A percentile compares a stretch with the other conserved stretches of the same genome.
These are phyloP conservation scores for Saccharomycopsis fibuligera DNA, from an alignment of 805 yeast genomes.

Conservation along the genomic window DNA sequence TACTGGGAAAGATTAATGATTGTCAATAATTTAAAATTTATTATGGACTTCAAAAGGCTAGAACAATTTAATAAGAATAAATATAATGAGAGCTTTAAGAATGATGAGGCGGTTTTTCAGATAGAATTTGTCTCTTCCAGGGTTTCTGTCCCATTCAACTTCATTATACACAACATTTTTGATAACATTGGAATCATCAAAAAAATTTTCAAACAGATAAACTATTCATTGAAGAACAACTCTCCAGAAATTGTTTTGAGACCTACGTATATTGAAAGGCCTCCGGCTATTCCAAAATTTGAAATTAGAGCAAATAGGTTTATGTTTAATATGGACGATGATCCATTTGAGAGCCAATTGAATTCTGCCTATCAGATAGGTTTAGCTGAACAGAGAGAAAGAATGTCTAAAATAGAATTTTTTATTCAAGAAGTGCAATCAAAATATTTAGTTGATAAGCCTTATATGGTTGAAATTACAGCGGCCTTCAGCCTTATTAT, in stretches of 20 bases:
- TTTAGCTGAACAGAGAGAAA: conserved; percentile 50
- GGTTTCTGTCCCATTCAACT: conserved; percentile 62
- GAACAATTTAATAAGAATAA: conserved; percentile 5
- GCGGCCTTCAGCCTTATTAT: neutral
- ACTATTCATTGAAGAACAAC: conserved; percentile 40
- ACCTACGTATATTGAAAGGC: conserved; percentile 36
- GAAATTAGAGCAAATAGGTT: conserved; percentile 49
- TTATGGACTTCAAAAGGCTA: conserved; percentile 2
- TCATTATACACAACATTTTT: conserved; percentile 69
- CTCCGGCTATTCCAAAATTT: conserved; percentile 48
- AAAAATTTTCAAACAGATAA: conserved; percentile 60
- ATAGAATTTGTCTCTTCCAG: conserved; percentile 38
- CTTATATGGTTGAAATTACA: no score
- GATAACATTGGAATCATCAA: conserved; percentile 66
- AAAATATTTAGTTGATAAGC: no score
- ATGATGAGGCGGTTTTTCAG: conserved; percentile 22
- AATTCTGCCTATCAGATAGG: conserved; percentile 63
- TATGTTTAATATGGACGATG: conserved; percentile 71
- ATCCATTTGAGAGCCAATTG: conserved; percentile 79
- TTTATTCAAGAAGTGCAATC: no score
- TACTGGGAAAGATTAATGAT: conserved; percentile 45
- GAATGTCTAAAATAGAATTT: conserved; percentile 29
- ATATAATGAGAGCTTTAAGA: conserved; percentile 23
- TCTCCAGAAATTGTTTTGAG: conserved; percentile 32
- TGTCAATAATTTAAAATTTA: conserved; percentile 24